Conservation (phyloP, 371 early-diverging fungal species). For the Mortierella sp. region DNA sequence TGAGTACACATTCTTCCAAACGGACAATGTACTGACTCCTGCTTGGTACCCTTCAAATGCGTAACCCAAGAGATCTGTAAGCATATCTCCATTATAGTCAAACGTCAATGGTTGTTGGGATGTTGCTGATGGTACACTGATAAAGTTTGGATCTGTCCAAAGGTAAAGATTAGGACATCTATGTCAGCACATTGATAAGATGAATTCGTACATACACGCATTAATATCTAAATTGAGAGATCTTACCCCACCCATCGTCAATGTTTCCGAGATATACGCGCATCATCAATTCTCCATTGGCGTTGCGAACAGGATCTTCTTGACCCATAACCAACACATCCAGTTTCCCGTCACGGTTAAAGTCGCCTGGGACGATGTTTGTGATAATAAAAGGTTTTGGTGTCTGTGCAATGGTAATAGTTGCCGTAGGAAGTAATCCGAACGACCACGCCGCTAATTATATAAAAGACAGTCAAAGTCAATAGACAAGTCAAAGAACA, state of each 20-base stretch:
- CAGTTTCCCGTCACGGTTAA: constrained; percentile 86
- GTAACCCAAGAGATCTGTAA: constrained; percentile 84
- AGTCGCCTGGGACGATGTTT: constrained; percentile 88
- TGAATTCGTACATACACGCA: neutral
- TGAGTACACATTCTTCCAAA: constrained; percentile 68
- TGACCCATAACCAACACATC: constrained; percentile 86
- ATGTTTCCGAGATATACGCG: constrained; percentile 80
- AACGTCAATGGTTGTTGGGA: constrained; percentile 81
- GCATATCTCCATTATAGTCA: constrained; percentile 86
- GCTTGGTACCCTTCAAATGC: constrained; percentile 53
- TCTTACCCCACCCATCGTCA: constrained; percentile 70
- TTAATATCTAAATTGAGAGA: neutral
- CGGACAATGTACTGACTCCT: constrained; percentile 55
- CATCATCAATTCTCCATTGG: constrained; percentile 70
- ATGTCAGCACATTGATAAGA: neutral
- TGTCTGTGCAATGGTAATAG: constrained; percentile 35
- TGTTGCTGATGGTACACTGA: constrained; percentile 68
- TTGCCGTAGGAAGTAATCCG: constrained; percentile 26
- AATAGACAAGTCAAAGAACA: no score
- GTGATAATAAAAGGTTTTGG: constrained; percentile 67
- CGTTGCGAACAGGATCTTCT: constrained; percentile 52
- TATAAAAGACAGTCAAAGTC: neutral
- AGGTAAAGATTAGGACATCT: neutral
- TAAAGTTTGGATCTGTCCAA: constrained; percentile 57
- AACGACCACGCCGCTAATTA: constrained; percentile 30